phyloP scores from a whole-genome alignment of 495 filamentous ascomycete species.

The Cudoniella acicularis region DNA sequence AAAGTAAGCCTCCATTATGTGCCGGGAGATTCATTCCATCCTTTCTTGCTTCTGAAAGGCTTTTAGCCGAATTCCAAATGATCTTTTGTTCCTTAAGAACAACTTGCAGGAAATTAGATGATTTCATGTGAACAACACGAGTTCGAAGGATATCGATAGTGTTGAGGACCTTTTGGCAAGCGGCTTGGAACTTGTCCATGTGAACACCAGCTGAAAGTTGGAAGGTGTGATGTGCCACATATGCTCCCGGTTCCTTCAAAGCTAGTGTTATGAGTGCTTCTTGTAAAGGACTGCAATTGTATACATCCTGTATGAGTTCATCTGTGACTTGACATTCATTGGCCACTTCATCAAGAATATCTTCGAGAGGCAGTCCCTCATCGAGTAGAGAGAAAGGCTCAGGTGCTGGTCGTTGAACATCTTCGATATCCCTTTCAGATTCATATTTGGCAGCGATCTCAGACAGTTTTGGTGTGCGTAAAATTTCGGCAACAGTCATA shows the following conservation, averaged over 20 bases:
- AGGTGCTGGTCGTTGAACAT: neutral
- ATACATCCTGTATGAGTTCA: neutral
- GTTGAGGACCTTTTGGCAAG: neutral
- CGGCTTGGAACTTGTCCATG: neutral
- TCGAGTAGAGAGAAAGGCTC: neutral
- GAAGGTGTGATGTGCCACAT: neutral
- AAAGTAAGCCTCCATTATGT: conserved; percentile 12
- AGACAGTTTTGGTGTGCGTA: neutral
- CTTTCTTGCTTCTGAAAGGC: neutral
- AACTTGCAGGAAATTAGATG: neutral
- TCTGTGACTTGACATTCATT: neutral
- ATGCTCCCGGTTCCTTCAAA: neutral
- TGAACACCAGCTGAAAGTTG: neutral
- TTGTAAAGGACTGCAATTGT: neutral
- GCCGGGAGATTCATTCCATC: neutral
- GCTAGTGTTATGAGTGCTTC: neutral
- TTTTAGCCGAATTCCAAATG: neutral
- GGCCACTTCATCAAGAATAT: neutral
- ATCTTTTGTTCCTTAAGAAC: neutral
- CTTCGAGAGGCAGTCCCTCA: neutral
- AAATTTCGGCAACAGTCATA: conserved; percentile 41
- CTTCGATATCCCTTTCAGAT: neutral
- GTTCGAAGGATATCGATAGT: neutral
- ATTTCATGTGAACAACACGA: neutral
- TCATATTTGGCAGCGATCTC: neutral